Evolutionary conservation across 1,139 yeast genomes (phyloP), one percentile per base, ranked within the genome.

Genomic region (Geotrichum aggregatum): DNA sequence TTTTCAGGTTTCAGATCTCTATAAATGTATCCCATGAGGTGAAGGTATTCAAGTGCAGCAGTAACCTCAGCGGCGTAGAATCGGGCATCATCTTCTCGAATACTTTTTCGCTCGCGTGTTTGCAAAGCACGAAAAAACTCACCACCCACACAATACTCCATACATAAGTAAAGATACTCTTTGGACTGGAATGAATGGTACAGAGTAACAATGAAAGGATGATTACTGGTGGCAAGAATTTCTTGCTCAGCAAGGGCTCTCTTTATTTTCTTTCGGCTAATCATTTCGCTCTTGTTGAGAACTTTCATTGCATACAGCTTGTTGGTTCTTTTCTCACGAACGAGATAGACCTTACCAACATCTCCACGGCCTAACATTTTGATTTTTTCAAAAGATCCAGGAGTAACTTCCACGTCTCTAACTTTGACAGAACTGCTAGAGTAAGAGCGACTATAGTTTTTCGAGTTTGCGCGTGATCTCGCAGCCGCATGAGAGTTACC

Each of bases 81-180:
- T 56, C 82, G 76, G 16, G 98, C 98, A 66, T 91, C 98, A 47
- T 75, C 79, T 67, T 94, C 99, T 36, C 82, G 76, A 14, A 94
- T 83, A 57, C 95, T 86, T 66, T 89, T 88, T 50, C 91, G 80
- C 57, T 83, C 86, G 56, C 97, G 77, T 0, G 97, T 89, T 70
- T 94, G 98, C 50, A 94, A 72, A 0, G 98, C 98, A 55, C 98
- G 75, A 74, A 94, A 94, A 66, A 94, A 94, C 70, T 94, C 99
- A 46, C 99, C 98, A 19, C 99, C 99, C 94, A 92, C 89, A 66
- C 98, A 94, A 64, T 92, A 94, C 68, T 94, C 99, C 96, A 94
- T 91, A 67, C 98, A 94, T 49, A 94, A 77, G 64, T 91, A 94
- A n/a, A 94, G 71, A 65, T 86, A 83, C 59, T 91, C 97, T 53